Evolutionary conservation across 2,329 filamentous ascomycete species (phyloP).

Genomic region (Penicillium sclerotigenum): DNA sequence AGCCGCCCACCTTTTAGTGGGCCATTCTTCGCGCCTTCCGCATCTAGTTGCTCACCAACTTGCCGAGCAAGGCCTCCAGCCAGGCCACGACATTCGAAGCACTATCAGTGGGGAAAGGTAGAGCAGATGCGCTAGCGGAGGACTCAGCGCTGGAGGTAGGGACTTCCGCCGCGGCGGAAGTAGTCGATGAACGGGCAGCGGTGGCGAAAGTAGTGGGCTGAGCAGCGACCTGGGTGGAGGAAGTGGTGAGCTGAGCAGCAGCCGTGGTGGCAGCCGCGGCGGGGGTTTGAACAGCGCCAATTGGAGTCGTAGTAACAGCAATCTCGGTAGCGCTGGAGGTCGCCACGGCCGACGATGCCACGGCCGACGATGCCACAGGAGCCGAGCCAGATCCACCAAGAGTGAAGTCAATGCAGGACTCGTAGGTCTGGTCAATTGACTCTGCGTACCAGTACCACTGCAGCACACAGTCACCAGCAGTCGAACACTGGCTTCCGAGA

Average conservation of each 20-base stretch:
- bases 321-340: neutral
- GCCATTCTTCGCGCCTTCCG: neutral
- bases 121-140: neutral
- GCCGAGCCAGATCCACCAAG: constrained; percentile 20
- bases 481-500: constrained; percentile 26
- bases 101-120: constrained; percentile 16
- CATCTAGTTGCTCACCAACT: constrained; percentile 16
- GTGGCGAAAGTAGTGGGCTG: constrained; percentile 19
- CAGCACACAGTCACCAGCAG: constrained; percentile 33
- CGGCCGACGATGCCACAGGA: neutral
- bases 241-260: constrained; percentile 6
- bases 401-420: constrained; percentile 37
- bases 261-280: neutral
- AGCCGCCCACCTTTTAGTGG: neutral
- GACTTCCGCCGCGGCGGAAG: neutral
- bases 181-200: constrained; percentile 11
- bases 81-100: constrained; percentile 14
- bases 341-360: neutral
- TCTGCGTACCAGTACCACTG: constrained; percentile 38
- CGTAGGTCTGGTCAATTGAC: constrained; percentile 37
- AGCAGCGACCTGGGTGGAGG: neutral
- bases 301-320: neutral
- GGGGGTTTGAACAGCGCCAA: constrained; percentile 1
- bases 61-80: constrained; percentile 16
- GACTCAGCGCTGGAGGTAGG: neutral